Conservation (phyloP, 1,284 basidiomycete species). For the Coniferiporia sulphurascens region DNA sequence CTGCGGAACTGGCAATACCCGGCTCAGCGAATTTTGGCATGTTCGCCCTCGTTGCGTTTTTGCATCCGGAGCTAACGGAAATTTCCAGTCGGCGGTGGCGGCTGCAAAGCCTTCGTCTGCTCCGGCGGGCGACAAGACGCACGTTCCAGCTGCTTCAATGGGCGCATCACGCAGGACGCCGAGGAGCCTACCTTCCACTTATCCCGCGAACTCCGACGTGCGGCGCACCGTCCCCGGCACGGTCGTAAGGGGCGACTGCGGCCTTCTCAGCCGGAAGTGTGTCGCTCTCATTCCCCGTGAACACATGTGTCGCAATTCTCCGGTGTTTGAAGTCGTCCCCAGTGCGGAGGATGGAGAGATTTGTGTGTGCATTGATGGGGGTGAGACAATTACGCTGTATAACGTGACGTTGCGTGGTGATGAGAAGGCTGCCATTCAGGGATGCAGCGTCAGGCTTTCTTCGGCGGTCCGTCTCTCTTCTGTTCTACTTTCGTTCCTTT, state of each 20-base stretch:
- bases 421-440: conserved; percentile 21
- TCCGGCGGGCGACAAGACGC: conserved; percentile 47
- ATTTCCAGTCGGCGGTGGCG: conserved; percentile 45
- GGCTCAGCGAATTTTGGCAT: conserved; percentile 19
- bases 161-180: too few species aligned
- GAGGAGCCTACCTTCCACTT: conserved; percentile 54
- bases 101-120: conserved; percentile 38
- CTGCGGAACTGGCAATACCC: conserved; percentile 14
- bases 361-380: too few species aligned
- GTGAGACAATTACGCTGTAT: conserved; percentile 21
- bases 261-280: too few species aligned
- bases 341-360: too few species aligned
- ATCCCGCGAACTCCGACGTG: conserved; percentile 2
- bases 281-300: too few species aligned
- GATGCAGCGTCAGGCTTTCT: conserved; percentile 37
- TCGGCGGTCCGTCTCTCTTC: too few species aligned
- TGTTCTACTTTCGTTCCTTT: too few species aligned
- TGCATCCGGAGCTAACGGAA: too few species aligned
- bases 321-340: too few species aligned
- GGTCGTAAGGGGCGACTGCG: too few species aligned
- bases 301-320: too few species aligned
- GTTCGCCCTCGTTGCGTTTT: conserved; percentile 1
- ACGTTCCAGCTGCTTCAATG: conserved; percentile 19
- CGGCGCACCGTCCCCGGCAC: too few species aligned
- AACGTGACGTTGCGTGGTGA: conserved; percentile 22